Evolutionary conservation across 1,284 basidiomycete genomes (phyloP).

Genomic region (Apiotrichum siamense): DNA sequence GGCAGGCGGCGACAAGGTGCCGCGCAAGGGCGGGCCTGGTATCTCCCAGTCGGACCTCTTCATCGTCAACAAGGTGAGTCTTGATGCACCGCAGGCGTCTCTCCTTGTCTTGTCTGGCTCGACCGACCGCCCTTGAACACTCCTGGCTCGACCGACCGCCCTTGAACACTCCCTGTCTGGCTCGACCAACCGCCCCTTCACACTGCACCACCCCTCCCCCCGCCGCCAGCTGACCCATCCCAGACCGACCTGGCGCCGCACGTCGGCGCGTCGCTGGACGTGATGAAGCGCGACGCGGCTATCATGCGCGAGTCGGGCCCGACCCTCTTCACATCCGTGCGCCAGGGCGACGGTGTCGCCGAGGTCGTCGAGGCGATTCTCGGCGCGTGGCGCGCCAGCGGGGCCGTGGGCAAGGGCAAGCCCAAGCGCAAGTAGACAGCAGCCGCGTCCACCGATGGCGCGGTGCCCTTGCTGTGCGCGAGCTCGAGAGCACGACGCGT

Average conservation of each 20-base stretch:
- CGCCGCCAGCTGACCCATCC: not conserved
- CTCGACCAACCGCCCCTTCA: no score
- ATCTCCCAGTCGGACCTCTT: slow-evolving; percentile 86
- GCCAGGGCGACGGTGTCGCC: slow-evolving; percentile 70
- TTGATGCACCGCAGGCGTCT: not conserved
- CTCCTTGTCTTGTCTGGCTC: no score
- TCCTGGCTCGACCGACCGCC: no score
- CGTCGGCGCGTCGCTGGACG: slow-evolving; percentile 86
- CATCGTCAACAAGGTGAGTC: slow-evolving; percentile 82
- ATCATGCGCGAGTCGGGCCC: slow-evolving; percentile 91
- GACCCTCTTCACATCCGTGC: slow-evolving; percentile 84
- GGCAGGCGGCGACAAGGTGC: slow-evolving; percentile 93
- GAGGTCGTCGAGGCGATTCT: slow-evolving; percentile 77
- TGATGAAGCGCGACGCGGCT: slow-evolving; percentile 90
- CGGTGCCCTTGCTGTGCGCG: no score
- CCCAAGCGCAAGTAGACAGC: slow-evolving; percentile 15
- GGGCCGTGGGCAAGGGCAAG: slow-evolving; percentile 37
- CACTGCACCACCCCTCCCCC: no score
- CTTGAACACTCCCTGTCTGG: no score
- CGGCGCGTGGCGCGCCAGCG: slow-evolving; percentile 69
- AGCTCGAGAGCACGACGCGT: no score
- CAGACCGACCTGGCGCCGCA: slow-evolving; percentile 88
- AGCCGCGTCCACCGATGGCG: no score
- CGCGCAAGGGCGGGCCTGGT: slow-evolving; percentile 93
- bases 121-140: no score